phyloP scores from a whole-genome alignment of 345 rosid species.

The sweet orange (Citrus sinensis) region DVS_A1.0 CM039168.1:30538001-30538500 shows the following conservation, averaged over 20 bases:
- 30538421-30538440: conserved; percentile 46
- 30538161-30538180: background rate
- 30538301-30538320: conserved; percentile 97
- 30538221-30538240: conserved; percentile 95
- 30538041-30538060: background rate
- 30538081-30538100: background rate
- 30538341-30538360: conserved; percentile 12
- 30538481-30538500: conserved; percentile 84
- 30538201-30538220: conserved; percentile 67
- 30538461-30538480: conserved; percentile 82
- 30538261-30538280: conserved; percentile 92
- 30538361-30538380: background rate
- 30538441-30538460: conserved; percentile 89
- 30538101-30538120: background rate
- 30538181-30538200: background rate
- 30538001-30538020: background rate
- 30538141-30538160: background rate
- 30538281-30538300: conserved; percentile 88
- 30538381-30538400: background rate
- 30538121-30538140: background rate
- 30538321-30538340: conserved; percentile 16
- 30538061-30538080: background rate
- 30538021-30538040: background rate
- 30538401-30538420: background rate
- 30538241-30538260: conserved; percentile 91